Conservation (phyloP, 345 rosid species). For the Mangifera indica region DNA sequence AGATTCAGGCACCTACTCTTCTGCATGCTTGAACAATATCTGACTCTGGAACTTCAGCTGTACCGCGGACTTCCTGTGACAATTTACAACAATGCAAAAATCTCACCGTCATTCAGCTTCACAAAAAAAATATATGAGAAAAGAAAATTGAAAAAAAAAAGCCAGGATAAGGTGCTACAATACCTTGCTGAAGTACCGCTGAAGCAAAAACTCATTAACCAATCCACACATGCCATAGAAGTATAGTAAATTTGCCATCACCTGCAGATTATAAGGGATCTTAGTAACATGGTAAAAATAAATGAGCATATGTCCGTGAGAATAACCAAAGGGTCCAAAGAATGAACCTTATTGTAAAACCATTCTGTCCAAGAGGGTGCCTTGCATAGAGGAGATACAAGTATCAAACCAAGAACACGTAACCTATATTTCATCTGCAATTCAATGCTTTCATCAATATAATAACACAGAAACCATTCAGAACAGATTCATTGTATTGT, state of each 20-base stretch:
- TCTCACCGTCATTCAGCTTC: constrained; percentile 13
- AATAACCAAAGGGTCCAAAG: background rate
- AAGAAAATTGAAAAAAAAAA: background rate
- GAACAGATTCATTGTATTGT: background rate
- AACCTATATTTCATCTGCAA: constrained; percentile 87
- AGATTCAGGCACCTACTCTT: constrained; percentile 47
- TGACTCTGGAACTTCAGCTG: constrained; percentile 76
- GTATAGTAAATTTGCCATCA: constrained; percentile 68
- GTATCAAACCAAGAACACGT: constrained; percentile 89
- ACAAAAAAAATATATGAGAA: constrained; percentile 3
- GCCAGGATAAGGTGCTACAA: constrained; percentile 1
- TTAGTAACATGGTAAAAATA: constrained; percentile 6
- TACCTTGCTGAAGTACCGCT: constrained; percentile 96
- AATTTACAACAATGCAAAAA: constrained; percentile 19
- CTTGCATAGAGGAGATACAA: constrained; percentile 86
- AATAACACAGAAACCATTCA: constrained; percentile 4
- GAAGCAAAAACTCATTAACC: constrained; percentile 73
- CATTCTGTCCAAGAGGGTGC: constrained; percentile 97
- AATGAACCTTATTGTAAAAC: constrained; percentile 74
- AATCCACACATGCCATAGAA: constrained; percentile 90
- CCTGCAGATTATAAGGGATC: constrained; percentile 34
- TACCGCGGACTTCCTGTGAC: constrained; percentile 84
- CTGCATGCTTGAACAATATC: constrained; percentile 91
- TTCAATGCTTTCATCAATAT: constrained; percentile 21
- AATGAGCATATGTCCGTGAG: background rate